phyloP scores from a whole-genome alignment of 257 asterid genomes.

The Gardenia jasminoides region DNA sequence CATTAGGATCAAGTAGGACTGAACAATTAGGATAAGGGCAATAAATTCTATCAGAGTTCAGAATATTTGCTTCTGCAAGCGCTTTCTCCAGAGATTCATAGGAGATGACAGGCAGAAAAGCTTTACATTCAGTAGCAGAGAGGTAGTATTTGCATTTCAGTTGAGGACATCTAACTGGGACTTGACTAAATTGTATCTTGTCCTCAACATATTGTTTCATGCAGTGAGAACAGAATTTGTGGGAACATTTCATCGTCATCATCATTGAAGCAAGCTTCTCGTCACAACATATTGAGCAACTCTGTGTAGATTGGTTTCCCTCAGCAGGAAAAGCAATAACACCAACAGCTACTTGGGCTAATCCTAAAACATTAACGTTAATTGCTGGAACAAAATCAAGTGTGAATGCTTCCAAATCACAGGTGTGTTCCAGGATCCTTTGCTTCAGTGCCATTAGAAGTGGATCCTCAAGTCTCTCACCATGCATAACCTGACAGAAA shows the following conservation, averaged over 20 bases:
- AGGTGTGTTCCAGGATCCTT: conserved; percentile 65
- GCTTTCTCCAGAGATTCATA: conserved; percentile 62
- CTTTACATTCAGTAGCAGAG: conserved; percentile 55
- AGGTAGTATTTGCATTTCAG: conserved; percentile 67
- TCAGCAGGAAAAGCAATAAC: conserved; percentile 47
- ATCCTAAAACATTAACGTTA: conserved; percentile 46
- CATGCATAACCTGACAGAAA: conserved; percentile 51
- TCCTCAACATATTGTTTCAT: conserved; percentile 82
- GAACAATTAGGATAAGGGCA: conserved; percentile 81
- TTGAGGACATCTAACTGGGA: conserved; percentile 82
- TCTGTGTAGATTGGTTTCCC: conserved; percentile 43
- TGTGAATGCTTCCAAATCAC: conserved; percentile 52
- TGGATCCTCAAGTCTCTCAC: conserved; percentile 57
- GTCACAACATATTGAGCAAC: conserved; percentile 80
- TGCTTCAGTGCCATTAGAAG: conserved; percentile 66
- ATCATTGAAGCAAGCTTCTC: conserved; percentile 76
- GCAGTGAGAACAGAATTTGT: conserved; percentile 85
- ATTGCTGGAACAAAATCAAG: conserved; percentile 44
- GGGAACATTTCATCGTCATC: conserved; percentile 72
- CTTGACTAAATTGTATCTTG: conserved; percentile 49
- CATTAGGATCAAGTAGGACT: conserved; percentile 64
- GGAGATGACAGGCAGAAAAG: conserved; percentile 71
- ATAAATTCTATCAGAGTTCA: conserved; percentile 41
- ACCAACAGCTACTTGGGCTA: conserved; percentile 90
- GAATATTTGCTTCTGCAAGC: conserved; percentile 46